phyloP scores from a whole-genome alignment of 768 basidiomycete species.

The Kwoniella newhampshirensis region DNA sequence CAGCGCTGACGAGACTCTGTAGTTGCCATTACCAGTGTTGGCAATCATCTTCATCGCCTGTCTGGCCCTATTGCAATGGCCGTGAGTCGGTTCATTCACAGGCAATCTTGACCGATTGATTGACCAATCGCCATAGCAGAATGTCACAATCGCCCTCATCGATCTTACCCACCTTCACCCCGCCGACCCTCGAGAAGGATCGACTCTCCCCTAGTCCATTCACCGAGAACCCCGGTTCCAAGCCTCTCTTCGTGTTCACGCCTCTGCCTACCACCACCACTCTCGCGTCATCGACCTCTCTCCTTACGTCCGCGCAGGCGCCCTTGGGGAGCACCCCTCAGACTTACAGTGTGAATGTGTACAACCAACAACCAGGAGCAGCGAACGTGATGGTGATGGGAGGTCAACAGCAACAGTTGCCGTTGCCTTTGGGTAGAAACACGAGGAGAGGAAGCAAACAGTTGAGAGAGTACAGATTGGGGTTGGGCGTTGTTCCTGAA shows the following conservation, averaged over 20 bases:
- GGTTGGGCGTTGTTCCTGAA: slow-evolving; percentile 18
- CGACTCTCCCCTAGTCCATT: slow-evolving; percentile 14
- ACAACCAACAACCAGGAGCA: not conserved
- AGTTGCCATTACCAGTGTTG: slow-evolving; percentile 39
- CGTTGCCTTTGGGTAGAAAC: slow-evolving; percentile 3
- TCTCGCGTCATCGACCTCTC: slow-evolving; percentile 1
- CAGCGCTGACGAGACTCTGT: not conserved
- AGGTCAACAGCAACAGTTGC: not conserved
- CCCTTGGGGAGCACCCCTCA: not conserved
- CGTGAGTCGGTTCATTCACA: slow-evolving; percentile 23
- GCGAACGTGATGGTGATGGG: not conserved
- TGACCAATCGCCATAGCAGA: not conserved
- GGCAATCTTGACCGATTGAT: not conserved
- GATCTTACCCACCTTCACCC: slow-evolving; percentile 19
- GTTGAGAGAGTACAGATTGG: slow-evolving; percentile 17
- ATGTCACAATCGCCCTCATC: slow-evolving; percentile 8
- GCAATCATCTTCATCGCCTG: slow-evolving; percentile 32
- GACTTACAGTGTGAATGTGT: not conserved
- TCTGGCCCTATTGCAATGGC: slow-evolving; percentile 27
- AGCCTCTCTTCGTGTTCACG: slow-evolving; percentile 5
- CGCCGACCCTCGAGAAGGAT: slow-evolving; percentile 16
- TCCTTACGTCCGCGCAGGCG: slow-evolving; percentile 5
- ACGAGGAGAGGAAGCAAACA: slow-evolving; percentile 14
- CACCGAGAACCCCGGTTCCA: slow-evolving; percentile 1
- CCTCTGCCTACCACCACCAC: slow-evolving; percentile 1